phyloP scores from a whole-genome alignment of 108 stramenopile species.

The Chaetoceros muelleri region DNA sequence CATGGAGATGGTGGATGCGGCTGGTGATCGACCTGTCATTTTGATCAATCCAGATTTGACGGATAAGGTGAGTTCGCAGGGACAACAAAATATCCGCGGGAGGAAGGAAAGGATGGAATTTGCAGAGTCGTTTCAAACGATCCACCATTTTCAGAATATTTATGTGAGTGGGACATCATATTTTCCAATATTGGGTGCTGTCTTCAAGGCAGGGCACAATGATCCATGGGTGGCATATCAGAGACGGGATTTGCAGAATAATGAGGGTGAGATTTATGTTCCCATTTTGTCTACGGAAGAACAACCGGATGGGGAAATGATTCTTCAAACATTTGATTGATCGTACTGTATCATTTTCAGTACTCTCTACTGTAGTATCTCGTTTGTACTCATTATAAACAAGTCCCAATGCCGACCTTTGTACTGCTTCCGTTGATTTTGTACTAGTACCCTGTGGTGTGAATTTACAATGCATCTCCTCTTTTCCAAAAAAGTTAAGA shows the following conservation, averaged over 20 bases:
- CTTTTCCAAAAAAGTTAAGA: too few relatives aligned
- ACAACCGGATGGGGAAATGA: conserved; percentile 47
- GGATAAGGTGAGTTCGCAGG: conserved; percentile 63
- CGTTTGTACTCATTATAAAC: too few relatives aligned
- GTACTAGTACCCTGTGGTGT: too few relatives aligned
- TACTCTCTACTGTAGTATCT: too few relatives aligned
- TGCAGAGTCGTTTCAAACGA: conserved; percentile 56
- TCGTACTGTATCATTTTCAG: too few relatives aligned
- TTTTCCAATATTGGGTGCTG: conserved; percentile 72
- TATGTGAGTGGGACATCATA: conserved; percentile 77
- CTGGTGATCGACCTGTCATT: conserved; percentile 74
- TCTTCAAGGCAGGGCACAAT: conserved; percentile 42
- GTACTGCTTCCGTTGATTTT: too few relatives aligned
- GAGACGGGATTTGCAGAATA: conserved; percentile 52
- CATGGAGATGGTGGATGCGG: conserved; percentile 71
- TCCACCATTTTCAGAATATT: conserved; percentile 70
- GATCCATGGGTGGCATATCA: conserved; percentile 73
- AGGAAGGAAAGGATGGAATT: conserved; percentile 66
- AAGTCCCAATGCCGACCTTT: too few relatives aligned
- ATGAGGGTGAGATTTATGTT: conserved; percentile 64
- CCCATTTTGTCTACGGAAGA: conserved; percentile 55
- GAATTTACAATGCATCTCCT: too few relatives aligned
- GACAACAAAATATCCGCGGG: conserved; percentile 74
- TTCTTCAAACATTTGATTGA: conserved; percentile 44
- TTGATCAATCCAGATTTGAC: conserved; percentile 73